These are phyloP conservation scores for Claviceps pazoutovae DNA, from an alignment of 2,329 filamentous ascomycete species.

Conservation along the genomic window DNA sequence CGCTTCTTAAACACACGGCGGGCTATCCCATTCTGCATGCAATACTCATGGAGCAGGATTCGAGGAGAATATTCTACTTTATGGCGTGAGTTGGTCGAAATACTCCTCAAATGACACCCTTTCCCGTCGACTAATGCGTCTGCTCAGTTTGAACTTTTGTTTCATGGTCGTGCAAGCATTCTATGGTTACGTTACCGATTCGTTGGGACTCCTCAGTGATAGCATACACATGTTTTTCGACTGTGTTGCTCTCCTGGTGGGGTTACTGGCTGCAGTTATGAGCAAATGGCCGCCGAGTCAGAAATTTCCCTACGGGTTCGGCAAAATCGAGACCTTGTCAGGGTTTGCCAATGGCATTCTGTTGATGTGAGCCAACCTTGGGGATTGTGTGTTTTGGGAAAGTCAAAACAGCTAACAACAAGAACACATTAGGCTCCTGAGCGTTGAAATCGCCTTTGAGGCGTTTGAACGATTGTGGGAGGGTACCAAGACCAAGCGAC, in stretches of 20 bases:
- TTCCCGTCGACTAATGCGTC: background rate
- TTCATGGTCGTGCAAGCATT: constrained; percentile 94
- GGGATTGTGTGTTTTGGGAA: background rate
- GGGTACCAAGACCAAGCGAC: constrained; percentile 67
- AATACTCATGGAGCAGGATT: constrained; percentile 82
- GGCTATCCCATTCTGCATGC: constrained; percentile 68
- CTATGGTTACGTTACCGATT: constrained; percentile 88
- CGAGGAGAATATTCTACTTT: constrained; percentile 91
- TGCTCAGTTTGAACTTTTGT: constrained; percentile 65
- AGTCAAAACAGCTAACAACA: background rate
- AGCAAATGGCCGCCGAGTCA: constrained; percentile 91
- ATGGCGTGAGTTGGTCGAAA: constrained; percentile 51
- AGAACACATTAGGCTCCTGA: constrained; percentile 53
- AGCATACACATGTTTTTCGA: constrained; percentile 99
- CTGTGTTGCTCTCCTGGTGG: constrained; percentile 81
- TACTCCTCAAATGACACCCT: no score
- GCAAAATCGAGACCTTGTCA: constrained; percentile 90
- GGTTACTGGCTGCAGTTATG: constrained; percentile 81
- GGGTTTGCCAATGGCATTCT: constrained; percentile 96
- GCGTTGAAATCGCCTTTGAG: constrained; percentile 90
- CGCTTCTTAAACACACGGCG: constrained; percentile 55
- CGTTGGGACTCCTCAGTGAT: constrained; percentile 85
- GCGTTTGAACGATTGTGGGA: constrained; percentile 78
- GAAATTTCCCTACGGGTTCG: constrained; percentile 86
- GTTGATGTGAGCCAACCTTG: constrained; percentile 49